Evolutionary conservation across 1,284 basidiomycete species (phyloP), one percentile per base, ranked within the genome.

Genomic region (Coniferiporia weirii): DNA sequence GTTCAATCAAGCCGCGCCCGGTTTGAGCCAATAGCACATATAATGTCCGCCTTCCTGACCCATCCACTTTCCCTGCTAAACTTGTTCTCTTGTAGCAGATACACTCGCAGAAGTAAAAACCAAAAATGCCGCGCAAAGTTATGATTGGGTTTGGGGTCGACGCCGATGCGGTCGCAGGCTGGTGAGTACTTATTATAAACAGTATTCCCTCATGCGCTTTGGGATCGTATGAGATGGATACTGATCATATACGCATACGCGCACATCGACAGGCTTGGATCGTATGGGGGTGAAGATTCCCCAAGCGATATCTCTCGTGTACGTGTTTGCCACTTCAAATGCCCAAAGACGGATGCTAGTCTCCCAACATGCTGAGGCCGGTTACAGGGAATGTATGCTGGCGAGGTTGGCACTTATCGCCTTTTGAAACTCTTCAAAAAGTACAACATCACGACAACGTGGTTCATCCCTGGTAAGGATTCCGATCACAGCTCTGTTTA

Each of bases 371-470:
- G 40, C 10, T 43, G 40, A 43, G 2, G 7, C 10, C 7, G 27
- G 9, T 40, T 50, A 3, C 56, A 82, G 83, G 86, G 85, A 5
- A 78, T 87, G 73, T 88, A 80, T 65, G 83, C 89, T 0, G 89
- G 88, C 13, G 88, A 91, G 68, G 85, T 89, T 35, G 89, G 86
- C n/a, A 75, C 79, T 0, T 82, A 79, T 4, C 81, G 88, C 12
- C 75, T 91, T 4, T 73, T 91, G 62, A 87, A 84, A 68, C 71
- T 91, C 19, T 89, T 91, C 72, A 73, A 77, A n/a, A 89, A 89
- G 69, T 87, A 87, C 67, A 72, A 76, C 9, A 84, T 90, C 63
- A 87, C 80, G 65, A 79, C 81, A 34, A 81, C 77, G 4, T 90
- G 83, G 87, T 91, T 88, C 68, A 87, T 91, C 59, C 88, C 84